Base-by-base conservation (phyloP, 1,284 basidiomycete genomes). In the Ganoderma lucidum region DNA sequence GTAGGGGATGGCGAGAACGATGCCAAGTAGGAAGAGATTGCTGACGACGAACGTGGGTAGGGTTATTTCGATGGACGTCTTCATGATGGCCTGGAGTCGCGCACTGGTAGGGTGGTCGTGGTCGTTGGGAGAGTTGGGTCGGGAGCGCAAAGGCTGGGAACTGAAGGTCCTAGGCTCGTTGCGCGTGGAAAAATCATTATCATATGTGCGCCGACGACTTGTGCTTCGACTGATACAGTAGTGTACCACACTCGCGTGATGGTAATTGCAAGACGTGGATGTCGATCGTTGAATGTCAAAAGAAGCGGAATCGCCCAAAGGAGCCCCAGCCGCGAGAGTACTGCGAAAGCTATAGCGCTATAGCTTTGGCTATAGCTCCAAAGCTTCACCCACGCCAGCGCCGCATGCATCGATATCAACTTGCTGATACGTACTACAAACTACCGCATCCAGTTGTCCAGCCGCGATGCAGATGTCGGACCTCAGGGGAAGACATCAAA, bases 21-120 rank as follows among this genome's bases (percentile, higher is more conserved):
- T 68, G 55, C 73, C 74, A 35, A 71, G 60, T 4, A 56, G 66
- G 37, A 73, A 69, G 48, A 74, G 59, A 48, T 62, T 63, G 30
- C 72, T 62, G n/a, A 70, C 62, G 9, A 59, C 19, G 44, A 56
- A 15, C 30, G 56, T 17, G 61, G 66, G 6, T 28, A 32, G 28
- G 19, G 19, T 42, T 30, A 19, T 3, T 0, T 15, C 15, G 12
- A 48, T 12, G 35, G 28, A 28, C 4, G 23, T 30, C 8, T 28
- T 28, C 48, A 53, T 53, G 23, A 53, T 53, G 23, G 48, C 48
- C 48, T 4, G 23, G 59, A 12, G 42, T 14, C n/a, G 58, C 15
- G 45, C n/a, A 17, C 45, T 53, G 42, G 64, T 28, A 12, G 44
- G 19, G 9, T 53, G 48, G 48, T 53, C 10, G 48, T 53, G 48